Evolutionary conservation across 345 rosid species (phyloP).

Genomic region (Stellera chamaejasme): DNA sequence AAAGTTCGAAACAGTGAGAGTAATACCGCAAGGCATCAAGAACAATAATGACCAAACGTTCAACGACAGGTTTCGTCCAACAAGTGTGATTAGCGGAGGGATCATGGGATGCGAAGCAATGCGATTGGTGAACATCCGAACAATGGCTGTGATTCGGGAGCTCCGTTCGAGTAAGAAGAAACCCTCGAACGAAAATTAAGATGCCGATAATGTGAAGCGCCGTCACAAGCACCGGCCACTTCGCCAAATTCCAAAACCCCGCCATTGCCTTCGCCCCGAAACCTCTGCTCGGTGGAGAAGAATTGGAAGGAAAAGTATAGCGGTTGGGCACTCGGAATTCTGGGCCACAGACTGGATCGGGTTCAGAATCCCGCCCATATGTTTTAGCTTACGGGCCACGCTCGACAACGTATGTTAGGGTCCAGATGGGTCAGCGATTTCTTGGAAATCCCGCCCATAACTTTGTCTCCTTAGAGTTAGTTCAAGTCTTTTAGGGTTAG

Average conservation of each 20-base stretch:
- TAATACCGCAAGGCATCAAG: conserved; percentile 75
- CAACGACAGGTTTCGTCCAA: conserved; percentile 71
- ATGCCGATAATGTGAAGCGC: conserved; percentile 50
- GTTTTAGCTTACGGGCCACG: too few relatives aligned
- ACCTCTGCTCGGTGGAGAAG: not conserved
- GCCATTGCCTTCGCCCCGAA: conserved; percentile 11
- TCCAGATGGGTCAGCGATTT: too few relatives aligned
- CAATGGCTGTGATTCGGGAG: conserved; percentile 62
- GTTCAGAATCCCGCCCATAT: too few relatives aligned
- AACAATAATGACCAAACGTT: conserved; percentile 62
- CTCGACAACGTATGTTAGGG: too few relatives aligned
- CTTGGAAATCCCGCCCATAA: too few relatives aligned
- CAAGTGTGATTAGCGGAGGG: conserved; percentile 19
- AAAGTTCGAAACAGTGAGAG: too few relatives aligned
- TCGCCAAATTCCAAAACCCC: conserved; percentile 13
- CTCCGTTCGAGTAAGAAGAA: conserved; percentile 89
- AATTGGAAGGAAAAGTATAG: not conserved
- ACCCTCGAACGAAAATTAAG: conserved; percentile 69
- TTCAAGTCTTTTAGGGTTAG: too few relatives aligned
- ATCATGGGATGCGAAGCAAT: conserved; percentile 30
- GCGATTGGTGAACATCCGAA: conserved; percentile 59
- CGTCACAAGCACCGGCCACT: conserved; percentile 26
- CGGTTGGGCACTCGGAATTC: too few relatives aligned
- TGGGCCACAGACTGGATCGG: too few relatives aligned
- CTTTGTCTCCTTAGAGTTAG: too few relatives aligned